These are phyloP conservation scores for Sphaceloma murrayae DNA, from an alignment of 2,329 filamentous ascomycete species.

Conservation along the genomic window DNA sequence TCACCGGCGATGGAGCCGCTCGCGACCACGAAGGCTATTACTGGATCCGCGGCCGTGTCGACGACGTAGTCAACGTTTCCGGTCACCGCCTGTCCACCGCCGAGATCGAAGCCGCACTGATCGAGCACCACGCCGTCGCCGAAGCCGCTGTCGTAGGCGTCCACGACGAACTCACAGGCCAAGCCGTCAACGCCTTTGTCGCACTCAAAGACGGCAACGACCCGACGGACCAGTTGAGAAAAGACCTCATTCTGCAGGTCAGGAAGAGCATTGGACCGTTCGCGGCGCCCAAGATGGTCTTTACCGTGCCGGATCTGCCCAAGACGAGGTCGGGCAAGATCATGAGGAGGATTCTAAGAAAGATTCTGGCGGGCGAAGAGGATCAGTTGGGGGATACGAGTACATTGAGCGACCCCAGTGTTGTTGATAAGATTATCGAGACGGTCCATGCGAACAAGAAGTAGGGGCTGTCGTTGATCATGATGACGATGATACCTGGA, in stretches of 20 bases:
- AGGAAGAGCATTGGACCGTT: slow-evolving; percentile 97
- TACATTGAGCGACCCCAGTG: slow-evolving; percentile 82
- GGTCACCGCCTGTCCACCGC: slow-evolving; percentile 93
- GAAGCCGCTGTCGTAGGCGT: slow-evolving; percentile 95
- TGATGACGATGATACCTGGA: too few relatives aligned
- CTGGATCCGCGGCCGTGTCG: slow-evolving; percentile 97
- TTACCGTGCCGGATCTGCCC: slow-evolving; percentile 82
- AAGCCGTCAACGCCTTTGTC: slow-evolving; percentile 96
- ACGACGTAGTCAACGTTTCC: slow-evolving; percentile 96
- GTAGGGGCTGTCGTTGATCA: slow-evolving; percentile 16
- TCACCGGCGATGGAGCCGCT: slow-evolving; percentile 87
- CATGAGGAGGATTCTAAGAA: slow-evolving; percentile 91
- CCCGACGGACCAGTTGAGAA: slow-evolving; percentile 67
- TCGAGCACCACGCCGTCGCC: slow-evolving; percentile 81
- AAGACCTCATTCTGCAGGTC: slow-evolving; percentile 89
- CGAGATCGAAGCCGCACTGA: slow-evolving; percentile 92
- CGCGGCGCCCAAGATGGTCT: slow-evolving; percentile 88
- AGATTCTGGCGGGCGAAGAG: slow-evolving; percentile 95
- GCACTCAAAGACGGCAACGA: slow-evolving; percentile 79
- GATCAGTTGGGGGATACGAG: slow-evolving; percentile 90
- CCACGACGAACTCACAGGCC: slow-evolving; percentile 84
- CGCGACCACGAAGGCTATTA: slow-evolving; percentile 98
- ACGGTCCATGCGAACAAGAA: slow-evolving; percentile 56
- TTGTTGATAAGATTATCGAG: slow-evolving; percentile 83
- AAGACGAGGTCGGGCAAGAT: slow-evolving; percentile 99